Conservation (phyloP, 2,329 filamentous ascomycete species). For the Fusarium subtropicale region DNA sequence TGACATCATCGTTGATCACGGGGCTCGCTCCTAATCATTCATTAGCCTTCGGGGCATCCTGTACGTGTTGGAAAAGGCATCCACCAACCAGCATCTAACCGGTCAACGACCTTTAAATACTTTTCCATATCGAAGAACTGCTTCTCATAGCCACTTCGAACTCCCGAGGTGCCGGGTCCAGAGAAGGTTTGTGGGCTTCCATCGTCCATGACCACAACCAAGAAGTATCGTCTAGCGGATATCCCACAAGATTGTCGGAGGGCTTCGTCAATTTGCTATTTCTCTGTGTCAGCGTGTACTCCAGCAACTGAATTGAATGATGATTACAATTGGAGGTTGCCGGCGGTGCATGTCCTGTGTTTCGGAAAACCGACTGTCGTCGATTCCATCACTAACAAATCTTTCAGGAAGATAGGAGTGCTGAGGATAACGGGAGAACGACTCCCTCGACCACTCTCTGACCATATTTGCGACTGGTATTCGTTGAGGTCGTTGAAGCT, state of each 20-base stretch:
- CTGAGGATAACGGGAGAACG: conserved; percentile 55
- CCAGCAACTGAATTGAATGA: not conserved
- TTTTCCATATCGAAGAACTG: conserved; percentile 61
- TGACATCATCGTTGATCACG: conserved; percentile 50
- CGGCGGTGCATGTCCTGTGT: conserved; percentile 52
- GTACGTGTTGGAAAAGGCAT: too few relatives aligned
- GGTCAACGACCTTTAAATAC: conserved; percentile 56
- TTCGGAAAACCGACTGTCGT: conserved; percentile 53
- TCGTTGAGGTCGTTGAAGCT: not conserved
- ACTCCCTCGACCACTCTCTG: conserved; percentile 55
- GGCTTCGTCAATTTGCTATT: conserved; percentile 63
- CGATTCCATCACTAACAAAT: conserved; percentile 46
- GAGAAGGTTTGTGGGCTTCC: conserved; percentile 60
- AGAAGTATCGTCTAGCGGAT: conserved; percentile 63
- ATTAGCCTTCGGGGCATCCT: conserved; percentile 20
- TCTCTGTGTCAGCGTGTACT: conserved; percentile 24
- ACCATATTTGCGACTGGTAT: conserved; percentile 51
- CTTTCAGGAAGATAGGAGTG: conserved; percentile 48
- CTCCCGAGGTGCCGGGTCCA: conserved; percentile 54
- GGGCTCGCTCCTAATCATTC: conserved; percentile 48
- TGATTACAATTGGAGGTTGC: conserved; percentile 55
- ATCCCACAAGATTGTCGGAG: conserved; percentile 65
- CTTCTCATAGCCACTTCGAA: conserved; percentile 54
- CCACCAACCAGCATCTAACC: conserved; percentile 55
- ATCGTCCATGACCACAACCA: conserved; percentile 63